Base-by-base conservation (phyloP, 805 yeast species). In the Hanseniaspora thailandica region DNA sequence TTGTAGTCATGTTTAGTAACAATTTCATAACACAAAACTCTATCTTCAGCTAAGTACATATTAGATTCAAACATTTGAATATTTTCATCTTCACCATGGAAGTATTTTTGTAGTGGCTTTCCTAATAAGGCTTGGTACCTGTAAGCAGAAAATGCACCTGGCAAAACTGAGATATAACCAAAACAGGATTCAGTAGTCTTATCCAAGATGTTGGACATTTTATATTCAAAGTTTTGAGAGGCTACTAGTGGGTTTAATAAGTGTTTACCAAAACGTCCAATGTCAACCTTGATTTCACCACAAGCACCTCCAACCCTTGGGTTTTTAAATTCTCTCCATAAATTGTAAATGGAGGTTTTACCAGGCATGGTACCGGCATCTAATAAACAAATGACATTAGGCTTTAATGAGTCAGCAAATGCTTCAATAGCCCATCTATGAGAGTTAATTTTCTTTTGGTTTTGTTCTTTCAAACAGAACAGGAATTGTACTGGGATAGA, bases 401-500 rank as follows among this genome's bases (percentile, higher is more conserved):
- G 97, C 50, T 84, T 75, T 52, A 90, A 69, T 30, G 84, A 73
- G 33, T 89, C 85, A 13, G 88, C 86, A 70, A 90, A 86, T 1
- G 95, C 94, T 66, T 90, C 93, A 68, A 90, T 81, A 30, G 94
- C 88, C 98, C 98, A 90, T 61, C 97, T 76, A 69, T 90, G 98
- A 3, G 96, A 87, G 67, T 90, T 90, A 66, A 90, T 90, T 63
- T 90, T 90, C 64, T 84, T 81, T 59, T 84, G 80, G 66, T 90
- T 90, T 62, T 81, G 80, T 63, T 90, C 97, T 64, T 90, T 90
- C 61, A 90, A 70, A 61, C 96, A 90, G 66, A 89, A 89, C 25
- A 90, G 66, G 68, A 93, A 71, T 66, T 90, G 97, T 10, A 88
- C 83, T 0, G 98, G 98, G 2, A 81, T 77, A 1, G 87, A 75